Evolutionary conservation across 1,284 basidiomycete species (phyloP), one percentile per base, ranked within the genome.

Genomic region (Trichosporon asahii): DNA sequence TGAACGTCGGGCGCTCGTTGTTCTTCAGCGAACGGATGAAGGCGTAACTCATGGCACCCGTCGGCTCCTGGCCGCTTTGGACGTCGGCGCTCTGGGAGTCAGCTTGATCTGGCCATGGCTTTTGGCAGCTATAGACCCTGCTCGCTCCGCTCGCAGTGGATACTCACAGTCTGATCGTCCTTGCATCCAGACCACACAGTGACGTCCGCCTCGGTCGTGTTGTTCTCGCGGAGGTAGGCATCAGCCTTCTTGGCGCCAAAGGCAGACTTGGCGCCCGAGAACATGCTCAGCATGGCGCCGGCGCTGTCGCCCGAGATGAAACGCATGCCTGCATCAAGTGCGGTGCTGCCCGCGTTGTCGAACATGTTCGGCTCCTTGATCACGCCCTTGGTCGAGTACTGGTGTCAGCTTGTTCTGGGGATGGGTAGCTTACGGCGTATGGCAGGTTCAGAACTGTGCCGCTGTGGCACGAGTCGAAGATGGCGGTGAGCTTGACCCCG

Each of bases 351-450:
- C 6, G 91, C 91, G 79, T 90, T 91, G 4, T 88, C 87, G 3
- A 89, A 88, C 21, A 93, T 84, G 80, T 95, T 95, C 44, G 94
- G 93, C 80, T 95, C 94, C 83, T 97, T 97, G 82, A 97, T 86
- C 79, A 92, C 95, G 65, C 95, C 95, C 84, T 95, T 92, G 8
- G 94, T 96, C 27, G 93, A 92, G 85, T 97, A 97, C 74, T 77
- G 70, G 6, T 4, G 65, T 73, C 23, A 72, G 69, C 65, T 21
- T n/a, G 15, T 8, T 40, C 15, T 2, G 31, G 31, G 2, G n/a
- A n/a, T 9, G 2, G 23, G 12, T 3, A 2, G 69, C 76, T 68
- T 37, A 76, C 76, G 77, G 83, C 77, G 78, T 86, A 86, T 4
- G 86, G 85, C 15, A 86, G 74, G 73, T 86, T 85, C 64, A 86